Evolutionary conservation across 2,329 filamentous ascomycete species (phyloP), one percentile per base, ranked within the genome.

Genomic region (Cercospora sp.): DNA sequence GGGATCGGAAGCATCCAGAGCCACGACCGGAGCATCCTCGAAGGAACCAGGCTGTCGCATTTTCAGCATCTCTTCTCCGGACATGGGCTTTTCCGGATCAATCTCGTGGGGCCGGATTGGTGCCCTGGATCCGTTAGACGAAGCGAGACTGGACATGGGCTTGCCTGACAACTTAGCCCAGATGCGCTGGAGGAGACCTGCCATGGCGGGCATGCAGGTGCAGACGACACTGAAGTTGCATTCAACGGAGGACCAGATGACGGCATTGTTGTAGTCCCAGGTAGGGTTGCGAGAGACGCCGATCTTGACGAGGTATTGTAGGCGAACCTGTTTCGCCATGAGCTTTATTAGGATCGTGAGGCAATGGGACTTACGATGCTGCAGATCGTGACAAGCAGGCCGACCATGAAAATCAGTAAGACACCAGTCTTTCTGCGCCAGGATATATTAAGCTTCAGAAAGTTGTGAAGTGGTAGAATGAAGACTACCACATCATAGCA

Each of bases 401-500:
- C 69, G 23, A 69, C 68, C 69, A 71, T 71, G 65, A 71, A 71
- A 31, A 69, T 71, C 9, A 62, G 30, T 31, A 66, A 67, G 5
- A 71, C 69, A 5, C 69, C 69, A 36, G 60, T 66, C 63, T 71
- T 71, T 26, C 69, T 57, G 3, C 63, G 63, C 69, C 69, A 71
- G 26, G 69, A 71, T 39, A 71, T 71, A 45, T 71, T 71, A 48
- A 71, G 66, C 33, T 70, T 72, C 6, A 72, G 55, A 26, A 72
- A 72, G 45, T 72, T 72, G 64, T 72, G 70, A 13, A 72, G 59
- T 16, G 70, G 70, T 13, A 72, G 42, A 16, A 72, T 55, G 64
- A 72, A 72, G 18, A 72, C 69, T 23, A 70, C 53, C n/a, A 72
- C 70, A 31, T 72, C 70, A 53, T 70, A 72, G 42, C 69, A 69